A percentile compares a stretch with the other conserved stretches of the same genome.
Conservation (phyloP, 2,329 filamentous ascomycete species). For the Curvularia sp. region DNA sequence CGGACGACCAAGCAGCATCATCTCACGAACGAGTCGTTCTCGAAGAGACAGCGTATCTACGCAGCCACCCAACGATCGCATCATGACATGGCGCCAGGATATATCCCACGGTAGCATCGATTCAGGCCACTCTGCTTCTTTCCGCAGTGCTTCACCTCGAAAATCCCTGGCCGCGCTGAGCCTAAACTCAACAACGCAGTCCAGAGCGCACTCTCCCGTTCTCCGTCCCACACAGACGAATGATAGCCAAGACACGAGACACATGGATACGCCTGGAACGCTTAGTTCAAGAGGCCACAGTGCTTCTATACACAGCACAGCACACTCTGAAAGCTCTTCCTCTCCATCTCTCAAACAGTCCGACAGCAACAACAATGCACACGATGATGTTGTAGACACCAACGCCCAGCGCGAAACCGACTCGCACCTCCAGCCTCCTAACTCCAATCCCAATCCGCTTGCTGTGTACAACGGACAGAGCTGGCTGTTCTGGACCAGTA, state of each 20-base stretch:
- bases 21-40: constrained; percentile 60
- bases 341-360: constrained; percentile 13
- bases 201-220: constrained; percentile 25
- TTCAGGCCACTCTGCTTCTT: constrained; percentile 33
- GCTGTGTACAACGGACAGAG: constrained; percentile 60
- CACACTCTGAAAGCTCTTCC: constrained; percentile 18
- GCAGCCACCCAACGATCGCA: constrained; percentile 72
- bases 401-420: constrained; percentile 19
- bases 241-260: constrained; percentile 26
- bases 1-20: constrained; percentile 60
- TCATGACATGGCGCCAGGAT: constrained; percentile 85
- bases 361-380: background rate
- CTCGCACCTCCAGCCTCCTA: constrained; percentile 15
- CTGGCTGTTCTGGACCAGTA: constrained; percentile 62
- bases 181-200: constrained; percentile 19
- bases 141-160: constrained; percentile 59
- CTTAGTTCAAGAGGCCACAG: constrained; percentile 24
- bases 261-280: constrained; percentile 31
- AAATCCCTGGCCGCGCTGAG: constrained; percentile 49
- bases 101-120: constrained; percentile 64
- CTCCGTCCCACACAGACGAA: constrained; percentile 21
- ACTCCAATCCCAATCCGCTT: constrained; percentile 58
- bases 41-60: constrained; percentile 57
- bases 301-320: constrained; percentile 18
- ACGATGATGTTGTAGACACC: background rate